Evolutionary conservation across 176 grass and related monocot species (phyloP), one percentile per base, ranked within the genome.

Genomic region (Carex scoparia): DNA sequence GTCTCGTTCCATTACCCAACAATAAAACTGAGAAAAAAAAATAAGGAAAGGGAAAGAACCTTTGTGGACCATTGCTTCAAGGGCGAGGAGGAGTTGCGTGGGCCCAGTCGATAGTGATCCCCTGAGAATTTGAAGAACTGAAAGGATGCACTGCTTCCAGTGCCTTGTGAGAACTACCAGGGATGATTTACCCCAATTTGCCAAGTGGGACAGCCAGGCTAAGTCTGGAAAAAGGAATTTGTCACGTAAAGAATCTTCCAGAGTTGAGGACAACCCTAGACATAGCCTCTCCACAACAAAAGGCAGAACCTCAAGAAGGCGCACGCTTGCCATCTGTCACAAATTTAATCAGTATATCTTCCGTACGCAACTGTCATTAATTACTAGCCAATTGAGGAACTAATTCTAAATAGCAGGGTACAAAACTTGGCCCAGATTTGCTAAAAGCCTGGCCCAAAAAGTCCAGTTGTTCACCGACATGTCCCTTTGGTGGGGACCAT

Each of bases 171-270:
- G 81, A 70, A 92, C 89, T 84, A 88, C 69, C 75, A 94, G 91
- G 84, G 95, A 90, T 61, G 95, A 98, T 86, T 90, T 94, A 28
- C 95, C 93, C 95, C 95, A 98, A 30, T 92, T 80, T 71, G 91
- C 74, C 82, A 98, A 87, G 75, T 90, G 81, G 64, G 65, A 88
- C 51, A 94, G 80, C 95, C 93, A 98, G 38, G 74, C 63, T 23
- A 92, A 74, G 65, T 98, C 88, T 86, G 51, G 79, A 85, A 78
- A 65, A 77, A 51, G 49, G 5, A 77, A 33, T 80, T 79, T 3
- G 46, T 85, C 73, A 91, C 44, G 60, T 70, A 14, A 69, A 84
- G 86, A n/a, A 23, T 59, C 69, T 54, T 54, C 77, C 49, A 61
- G 87, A 84, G 79, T 68, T 77, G 70, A 71, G 32, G 68, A 86